Conservation (phyloP, 495 filamentous ascomycete species). For the Aspergillus steynii region DNA sequence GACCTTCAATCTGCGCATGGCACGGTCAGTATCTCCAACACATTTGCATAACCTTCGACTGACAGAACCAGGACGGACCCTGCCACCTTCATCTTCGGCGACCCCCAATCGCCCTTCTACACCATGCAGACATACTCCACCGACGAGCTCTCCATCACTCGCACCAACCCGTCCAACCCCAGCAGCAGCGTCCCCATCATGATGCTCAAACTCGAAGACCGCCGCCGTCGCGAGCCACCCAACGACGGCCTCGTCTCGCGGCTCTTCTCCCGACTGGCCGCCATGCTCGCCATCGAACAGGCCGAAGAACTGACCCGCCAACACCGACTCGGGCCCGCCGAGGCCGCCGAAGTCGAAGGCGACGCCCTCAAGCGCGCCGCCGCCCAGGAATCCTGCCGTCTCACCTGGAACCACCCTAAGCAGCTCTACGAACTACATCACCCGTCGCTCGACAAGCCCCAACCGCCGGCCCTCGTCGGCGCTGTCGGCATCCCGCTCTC, state of each 20-base stretch:
- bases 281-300: slow-evolving; percentile 68
- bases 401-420: slow-evolving; percentile 67
- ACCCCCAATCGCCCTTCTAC: slow-evolving; percentile 46
- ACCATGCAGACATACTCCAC: slow-evolving; percentile 44
- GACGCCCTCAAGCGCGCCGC: slow-evolving; percentile 63
- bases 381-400: slow-evolving; percentile 68
- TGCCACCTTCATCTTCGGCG: slow-evolving; percentile 41
- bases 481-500: slow-evolving; percentile 62
- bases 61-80: slow-evolving; percentile 30
- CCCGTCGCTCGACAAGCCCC: slow-evolving; percentile 52
- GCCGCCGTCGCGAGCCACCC: slow-evolving; percentile 54
- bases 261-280: slow-evolving; percentile 70
- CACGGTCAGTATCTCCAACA: slow-evolving; percentile 33
- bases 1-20: slow-evolving; percentile 46
- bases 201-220: slow-evolving; percentile 59
- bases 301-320: slow-evolving; percentile 48
- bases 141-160: slow-evolving; percentile 40
- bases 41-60: slow-evolving; percentile 5
- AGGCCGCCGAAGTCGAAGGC: slow-evolving; percentile 51
- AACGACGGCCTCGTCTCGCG: slow-evolving; percentile 70
- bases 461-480: slow-evolving; percentile 52
- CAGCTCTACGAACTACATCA: slow-evolving; percentile 70
- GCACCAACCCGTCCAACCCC: slow-evolving; percentile 37
- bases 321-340: slow-evolving; percentile 40
- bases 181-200: slow-evolving; percentile 51